A percentile compares a stretch with the other conserved stretches of the same genome.
Evolutionary conservation across 129 eudicot genomes (phyloP).

Genomic region (Pittosporum tobira): DNA sequence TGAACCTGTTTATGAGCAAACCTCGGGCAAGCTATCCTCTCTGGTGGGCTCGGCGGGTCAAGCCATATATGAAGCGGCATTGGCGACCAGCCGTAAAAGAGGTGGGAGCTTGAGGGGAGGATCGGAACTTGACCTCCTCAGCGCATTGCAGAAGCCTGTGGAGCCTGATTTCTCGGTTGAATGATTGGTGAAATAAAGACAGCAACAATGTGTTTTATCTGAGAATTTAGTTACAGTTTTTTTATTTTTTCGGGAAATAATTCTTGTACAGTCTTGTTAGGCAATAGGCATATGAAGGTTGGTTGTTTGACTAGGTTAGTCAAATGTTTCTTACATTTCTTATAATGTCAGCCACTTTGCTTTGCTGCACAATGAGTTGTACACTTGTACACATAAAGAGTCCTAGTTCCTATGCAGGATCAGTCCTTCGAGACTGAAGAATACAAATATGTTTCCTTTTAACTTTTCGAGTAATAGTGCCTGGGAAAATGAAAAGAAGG

Average conservation of each 20-base stretch:
- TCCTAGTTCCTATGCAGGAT: too few species aligned
- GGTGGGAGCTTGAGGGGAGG: slow-evolving; percentile 28
- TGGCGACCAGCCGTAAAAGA: slow-evolving; percentile 13
- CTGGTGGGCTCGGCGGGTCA: slow-evolving; percentile 25
- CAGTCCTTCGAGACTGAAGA: too few species aligned
- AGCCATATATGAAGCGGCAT: slow-evolving; percentile 19
- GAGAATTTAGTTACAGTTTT: too few species aligned
- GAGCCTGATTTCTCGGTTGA: slow-evolving; percentile 56
- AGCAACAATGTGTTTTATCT: neutral
- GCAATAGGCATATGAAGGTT: neutral
- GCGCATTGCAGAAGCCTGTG: slow-evolving; percentile 44
- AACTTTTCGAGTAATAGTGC: too few species aligned
- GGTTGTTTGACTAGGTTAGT: neutral
- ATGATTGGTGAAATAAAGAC: slow-evolving; percentile 12
- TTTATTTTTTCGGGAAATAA: too few species aligned
- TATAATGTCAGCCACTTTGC: too few species aligned
- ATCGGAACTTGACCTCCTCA: slow-evolving; percentile 23
- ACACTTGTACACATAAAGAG: too few species aligned
- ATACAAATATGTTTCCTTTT: too few species aligned
- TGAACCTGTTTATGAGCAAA: slow-evolving; percentile 15
- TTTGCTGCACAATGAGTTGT: too few species aligned
- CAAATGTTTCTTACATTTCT: too few species aligned
- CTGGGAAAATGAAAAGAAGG: too few species aligned
- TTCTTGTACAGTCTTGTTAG: neutral
- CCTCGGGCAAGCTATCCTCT: slow-evolving; percentile 10